Percentiles rank a stretch among this genome's conserved stretches.
Evolutionary conservation across 176 grass and related monocot species (phyloP).

Genomic region (Echinochloa phyllopogon): DNA sequence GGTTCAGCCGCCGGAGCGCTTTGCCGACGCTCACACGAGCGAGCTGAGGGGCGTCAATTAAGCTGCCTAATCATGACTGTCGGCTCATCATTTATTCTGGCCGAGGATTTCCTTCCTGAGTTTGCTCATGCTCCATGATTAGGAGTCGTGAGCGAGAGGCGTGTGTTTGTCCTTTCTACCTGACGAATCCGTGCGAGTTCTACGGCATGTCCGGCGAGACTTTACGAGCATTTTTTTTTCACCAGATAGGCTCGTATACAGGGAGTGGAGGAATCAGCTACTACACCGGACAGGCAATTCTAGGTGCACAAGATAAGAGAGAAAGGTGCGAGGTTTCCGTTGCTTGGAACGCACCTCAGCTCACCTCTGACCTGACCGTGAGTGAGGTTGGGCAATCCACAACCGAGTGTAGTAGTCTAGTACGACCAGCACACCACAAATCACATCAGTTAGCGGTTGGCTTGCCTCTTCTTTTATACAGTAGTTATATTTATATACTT

Average conservation of each 20-base stretch:
- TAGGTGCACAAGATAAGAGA: neutral
- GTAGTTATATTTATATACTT: too few relatives aligned
- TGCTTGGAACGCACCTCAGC: slow-evolving; percentile 35
- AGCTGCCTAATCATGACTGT: neutral
- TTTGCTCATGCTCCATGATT: neutral
- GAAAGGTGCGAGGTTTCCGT: slow-evolving; percentile 27
- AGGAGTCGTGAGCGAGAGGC: neutral
- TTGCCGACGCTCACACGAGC: neutral
- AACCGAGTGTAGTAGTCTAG: neutral
- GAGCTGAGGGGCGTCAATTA: neutral
- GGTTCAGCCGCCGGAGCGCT: neutral
- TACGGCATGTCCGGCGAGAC: too few relatives aligned
- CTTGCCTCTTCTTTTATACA: neutral
- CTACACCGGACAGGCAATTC: neutral
- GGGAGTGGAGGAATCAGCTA: neutral
- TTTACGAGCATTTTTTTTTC: too few relatives aligned
- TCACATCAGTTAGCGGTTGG: neutral
- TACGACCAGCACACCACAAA: neutral
- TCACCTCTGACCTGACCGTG: neutral
- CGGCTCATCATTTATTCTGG: neutral
- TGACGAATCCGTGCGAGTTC: neutral
- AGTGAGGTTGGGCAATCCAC: slow-evolving; percentile 37
- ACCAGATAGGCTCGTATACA: too few relatives aligned
- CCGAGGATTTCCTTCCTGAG: neutral
- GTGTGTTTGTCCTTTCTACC: neutral